Evolutionary conservation across 108 stramenopile genomes (phyloP), one percentile per base, ranked within the genome.

Genomic region (Skeletonema potamos): DNA sequence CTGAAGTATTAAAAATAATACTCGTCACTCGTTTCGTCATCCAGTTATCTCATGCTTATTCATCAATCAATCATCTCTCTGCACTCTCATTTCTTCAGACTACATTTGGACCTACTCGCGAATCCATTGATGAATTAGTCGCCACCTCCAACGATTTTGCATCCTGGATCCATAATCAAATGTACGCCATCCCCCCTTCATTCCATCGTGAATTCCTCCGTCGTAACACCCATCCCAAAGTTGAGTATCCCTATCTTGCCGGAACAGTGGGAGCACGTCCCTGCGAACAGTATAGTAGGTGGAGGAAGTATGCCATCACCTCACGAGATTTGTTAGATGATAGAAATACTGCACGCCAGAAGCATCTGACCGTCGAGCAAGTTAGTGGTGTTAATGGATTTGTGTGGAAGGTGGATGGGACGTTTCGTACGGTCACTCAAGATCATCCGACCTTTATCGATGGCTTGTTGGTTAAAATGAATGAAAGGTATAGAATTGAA

Each of bases 41-140:
- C n/a, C n/a, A n/a, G n/a, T n/a, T n/a, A n/a, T n/a, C n/a, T 34
- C 34, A 34, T 7, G 34, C 0, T 15, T 2, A 41, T 15, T 41
- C 39, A n/a, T n/a, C n/a, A n/a, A n/a, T n/a, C n/a, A n/a, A n/a
- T n/a, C 7, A 6, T 6, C 34, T 34, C 7, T 4, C 34, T 34
- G 4, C 34, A 4, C 34, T 34, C 34, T 34, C 34, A 34, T 34
- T 5, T 9, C 48, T 3, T 6, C 76, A 78, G 61, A 77, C 87
- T 12, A 87, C 90, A 27, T 91, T 91, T 73, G 90, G 90, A 8
- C 33, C 82, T 7, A 77, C 76, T 9, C 59, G 57, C 3, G 64
- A 24, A 33, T 66, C 71, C 6, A 62, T 86, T 30, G 30, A 46
- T n/a, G 51, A 69, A 18, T 51, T 78, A 11, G 43, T 58, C 12